Evolutionary conservation across 148 eudicot genomes (phyloP), one percentile per base, ranked within the genome.

Genomic region (Salicornia ramosissima): DNA sequence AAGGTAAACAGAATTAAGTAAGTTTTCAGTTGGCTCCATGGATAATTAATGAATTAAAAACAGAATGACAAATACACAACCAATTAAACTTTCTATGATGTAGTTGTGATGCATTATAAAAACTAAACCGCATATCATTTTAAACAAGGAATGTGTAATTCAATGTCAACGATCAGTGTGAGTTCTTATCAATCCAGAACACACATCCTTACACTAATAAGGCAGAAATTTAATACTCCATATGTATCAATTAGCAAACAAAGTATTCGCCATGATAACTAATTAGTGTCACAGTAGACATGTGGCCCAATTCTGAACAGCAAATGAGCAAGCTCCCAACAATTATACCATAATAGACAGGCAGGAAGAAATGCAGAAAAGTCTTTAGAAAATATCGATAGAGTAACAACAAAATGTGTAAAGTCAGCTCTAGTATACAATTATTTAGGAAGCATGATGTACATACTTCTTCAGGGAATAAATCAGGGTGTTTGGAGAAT

Each of bases 401-500:
- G 33, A 36, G 12, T 14, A 55, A 47, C 24, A 29, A 11, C 12
- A 28, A 43, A 25, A 70, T 42, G 57, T 13, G 16, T 56, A 56
- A 54, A 30, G 54, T 14, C 34, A 26, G 31, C 16, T 29, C 6
- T 39, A 43, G 10, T 63, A 40, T 68, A 30, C 18, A 51, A 33
- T 46, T 43, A 50, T 24, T 6, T 22, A 63, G 10, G 28, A 75
- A 25, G 9, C 19, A 18, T 28, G 57, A 33, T 46, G 14, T 28
- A 58, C 71, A 56, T 86, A 93, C 98, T 83, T 86, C 88, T 82
- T 88, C 96, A 39, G 98, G 97, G 78, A 94, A 94, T 75, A 94
- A 75, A 81, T 90, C 86, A 67, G 98, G 97, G 73, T 88, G 71
- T 82, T 86, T 87, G 72, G 98, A 90, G 71, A 94, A 94, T 65